phyloP scores from a whole-genome alignment of 2,329 filamentous ascomycete species.

The Aspergillus sp. region DNA sequence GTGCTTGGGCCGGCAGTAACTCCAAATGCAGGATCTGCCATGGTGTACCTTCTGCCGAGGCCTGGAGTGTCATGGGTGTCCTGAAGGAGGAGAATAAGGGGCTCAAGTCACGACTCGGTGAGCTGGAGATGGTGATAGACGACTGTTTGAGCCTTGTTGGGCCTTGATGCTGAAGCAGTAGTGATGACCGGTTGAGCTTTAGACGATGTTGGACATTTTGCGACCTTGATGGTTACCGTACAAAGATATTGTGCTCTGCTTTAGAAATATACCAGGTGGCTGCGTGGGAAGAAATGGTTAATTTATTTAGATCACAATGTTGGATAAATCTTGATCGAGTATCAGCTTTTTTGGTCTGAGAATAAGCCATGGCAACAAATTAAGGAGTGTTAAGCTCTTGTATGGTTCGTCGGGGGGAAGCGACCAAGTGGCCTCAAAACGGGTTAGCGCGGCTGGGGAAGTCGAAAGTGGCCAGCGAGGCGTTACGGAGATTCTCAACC shows the following conservation, averaged over 20 bases:
- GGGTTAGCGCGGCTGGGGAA: slow-evolving; percentile 40
- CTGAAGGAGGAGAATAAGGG: slow-evolving; percentile 60
- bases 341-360: not conserved
- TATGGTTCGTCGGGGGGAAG: slow-evolving; percentile 27
- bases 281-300: not conserved
- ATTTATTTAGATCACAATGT: slow-evolving; percentile 8
- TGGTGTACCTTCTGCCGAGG: slow-evolving; percentile 48
- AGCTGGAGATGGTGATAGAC: slow-evolving; percentile 60
- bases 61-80: slow-evolving; percentile 59
- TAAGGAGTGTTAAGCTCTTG: not conserved
- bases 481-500: slow-evolving; percentile 26
- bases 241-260: slow-evolving; percentile 9
- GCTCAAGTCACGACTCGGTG: slow-evolving; percentile 56
- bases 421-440: slow-evolving; percentile 45
- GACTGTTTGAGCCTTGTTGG: slow-evolving; percentile 60
- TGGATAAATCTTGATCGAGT: not conserved
- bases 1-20: slow-evolving; percentile 34
- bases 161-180: slow-evolving; percentile 17
- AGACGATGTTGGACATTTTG: not conserved
- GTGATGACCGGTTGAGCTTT: not conserved
- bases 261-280: slow-evolving; percentile 10
- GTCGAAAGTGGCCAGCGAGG: slow-evolving; percentile 44
- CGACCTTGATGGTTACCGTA: slow-evolving; percentile 14
- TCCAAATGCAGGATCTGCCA: slow-evolving; percentile 48
- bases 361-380: not conserved